phyloP scores from a whole-genome alignment of 164 flowering plant species.

The Umbellularia californica region DNA sequence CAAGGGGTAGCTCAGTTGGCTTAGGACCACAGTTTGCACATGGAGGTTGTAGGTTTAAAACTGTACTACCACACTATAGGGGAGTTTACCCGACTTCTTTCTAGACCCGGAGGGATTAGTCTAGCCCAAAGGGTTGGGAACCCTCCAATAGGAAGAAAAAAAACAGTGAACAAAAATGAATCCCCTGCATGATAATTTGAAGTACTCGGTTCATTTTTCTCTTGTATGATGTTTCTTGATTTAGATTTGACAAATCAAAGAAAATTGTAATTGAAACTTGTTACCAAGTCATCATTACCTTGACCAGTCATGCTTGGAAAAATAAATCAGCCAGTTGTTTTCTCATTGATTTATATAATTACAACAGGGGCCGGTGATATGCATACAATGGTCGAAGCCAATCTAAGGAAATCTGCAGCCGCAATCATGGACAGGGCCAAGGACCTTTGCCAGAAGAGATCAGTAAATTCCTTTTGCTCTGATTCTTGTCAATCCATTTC shows the following conservation, averaged over 20 bases:
- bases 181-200: not conserved
- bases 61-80: too few relatives aligned
- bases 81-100: too few relatives aligned
- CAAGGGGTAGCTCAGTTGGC: too few relatives aligned
- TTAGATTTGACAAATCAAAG: too few relatives aligned
- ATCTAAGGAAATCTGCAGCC: constrained; percentile 3
- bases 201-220: too few relatives aligned
- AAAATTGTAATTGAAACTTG: not conserved
- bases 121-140: too few relatives aligned
- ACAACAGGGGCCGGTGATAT: constrained; percentile 5
- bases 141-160: too few relatives aligned
- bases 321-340: not conserved
- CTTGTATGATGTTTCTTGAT: too few relatives aligned
- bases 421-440: not conserved
- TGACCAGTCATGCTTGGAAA: not conserved
- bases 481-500: too few relatives aligned
- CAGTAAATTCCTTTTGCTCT: not conserved
- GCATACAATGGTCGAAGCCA: not conserved
- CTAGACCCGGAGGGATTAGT: too few relatives aligned
- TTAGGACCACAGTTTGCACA: too few relatives aligned
- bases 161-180: not conserved
- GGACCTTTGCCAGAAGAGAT: constrained; percentile 1
- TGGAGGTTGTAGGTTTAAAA: too few relatives aligned
- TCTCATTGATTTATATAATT: not conserved
- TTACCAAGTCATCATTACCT: not conserved